Evolutionary conservation across 1,284 basidiomycete species (phyloP).

Genomic region (Cryptococcus maquisensis): DNA sequence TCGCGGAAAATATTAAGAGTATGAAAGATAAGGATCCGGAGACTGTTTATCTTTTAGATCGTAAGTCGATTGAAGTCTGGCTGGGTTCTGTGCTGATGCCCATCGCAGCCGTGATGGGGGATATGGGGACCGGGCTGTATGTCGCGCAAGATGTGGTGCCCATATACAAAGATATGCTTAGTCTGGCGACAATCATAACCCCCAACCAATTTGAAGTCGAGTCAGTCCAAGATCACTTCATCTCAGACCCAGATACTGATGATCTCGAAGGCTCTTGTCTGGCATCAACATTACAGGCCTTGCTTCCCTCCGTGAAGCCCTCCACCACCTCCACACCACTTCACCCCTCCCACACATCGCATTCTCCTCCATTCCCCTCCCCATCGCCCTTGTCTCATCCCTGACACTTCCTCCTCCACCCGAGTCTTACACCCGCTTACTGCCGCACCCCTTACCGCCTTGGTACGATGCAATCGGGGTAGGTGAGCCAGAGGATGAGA

Average conservation of each 20-base stretch:
- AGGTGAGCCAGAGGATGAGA: slow-evolving; percentile 42
- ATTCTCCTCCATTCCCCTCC: slow-evolving; percentile 73
- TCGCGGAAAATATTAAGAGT: slow-evolving; percentile 60
- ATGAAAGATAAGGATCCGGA: slow-evolving; percentile 50
- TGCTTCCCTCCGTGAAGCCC: slow-evolving; percentile 62
- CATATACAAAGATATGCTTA: slow-evolving; percentile 74
- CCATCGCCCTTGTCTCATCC: slow-evolving; percentile 27
- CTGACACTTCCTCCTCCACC: slow-evolving; percentile 41
- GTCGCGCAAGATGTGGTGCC: slow-evolving; percentile 84
- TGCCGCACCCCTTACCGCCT: slow-evolving; percentile 26
- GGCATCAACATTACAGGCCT: slow-evolving; percentile 64
- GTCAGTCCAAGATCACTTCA: slow-evolving; percentile 53
- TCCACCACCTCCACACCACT: slow-evolving; percentile 67
- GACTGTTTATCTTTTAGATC: slow-evolving; percentile 82
- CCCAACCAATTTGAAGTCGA: slow-evolving; percentile 99
- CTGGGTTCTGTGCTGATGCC: neutral
- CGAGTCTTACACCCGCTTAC: slow-evolving; percentile 29
- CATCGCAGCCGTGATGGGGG: slow-evolving; percentile 73
- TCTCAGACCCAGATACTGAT: neutral
- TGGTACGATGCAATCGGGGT: slow-evolving; percentile 35
- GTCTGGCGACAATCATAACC: slow-evolving; percentile 81
- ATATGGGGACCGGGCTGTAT: slow-evolving; percentile 74
- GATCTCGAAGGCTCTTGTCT: slow-evolving; percentile 62
- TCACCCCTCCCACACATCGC: slow-evolving; percentile 80
- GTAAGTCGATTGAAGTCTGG: slow-evolving; percentile 54